Evolutionary conservation across 2,329 filamentous ascomycete species (phyloP).

Genomic region (Colletotrichum brevisporum): DNA sequence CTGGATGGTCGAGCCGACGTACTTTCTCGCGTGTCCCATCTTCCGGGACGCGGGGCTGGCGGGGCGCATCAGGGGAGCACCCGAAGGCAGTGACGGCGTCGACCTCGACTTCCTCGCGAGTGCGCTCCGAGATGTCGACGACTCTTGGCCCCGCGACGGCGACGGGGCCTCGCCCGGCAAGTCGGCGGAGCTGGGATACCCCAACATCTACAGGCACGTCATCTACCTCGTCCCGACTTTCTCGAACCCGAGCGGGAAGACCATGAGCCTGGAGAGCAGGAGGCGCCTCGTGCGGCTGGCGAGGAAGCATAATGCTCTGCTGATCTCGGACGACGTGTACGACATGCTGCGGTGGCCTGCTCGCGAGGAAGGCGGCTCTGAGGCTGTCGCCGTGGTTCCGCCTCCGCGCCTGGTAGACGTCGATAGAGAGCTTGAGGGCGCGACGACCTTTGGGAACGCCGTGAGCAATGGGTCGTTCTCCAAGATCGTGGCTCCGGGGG

Average conservation of each 20-base stretch:
- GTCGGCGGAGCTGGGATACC: conserved; percentile 52
- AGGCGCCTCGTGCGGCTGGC: conserved; percentile 79
- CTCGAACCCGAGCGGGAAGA: conserved; percentile 87
- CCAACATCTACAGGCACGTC: conserved; percentile 87
- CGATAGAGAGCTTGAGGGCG: conserved; percentile 63
- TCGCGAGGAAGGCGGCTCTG: conserved; percentile 26
- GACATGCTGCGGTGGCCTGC: conserved; percentile 86
- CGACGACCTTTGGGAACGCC: conserved; percentile 82
- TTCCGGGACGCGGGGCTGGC: conserved; percentile 48
- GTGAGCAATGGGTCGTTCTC: conserved; percentile 93
- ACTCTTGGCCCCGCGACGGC: conserved; percentile 2
- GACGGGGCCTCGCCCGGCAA: neutral
- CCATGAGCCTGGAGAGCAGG: conserved; percentile 80
- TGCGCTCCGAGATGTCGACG: conserved; percentile 53
- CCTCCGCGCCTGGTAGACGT: conserved; percentile 83
- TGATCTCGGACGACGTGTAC: conserved; percentile 93
- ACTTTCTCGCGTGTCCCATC: conserved; percentile 84
- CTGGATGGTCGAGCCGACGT: conserved; percentile 86
- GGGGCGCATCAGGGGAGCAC: conserved; percentile 73
- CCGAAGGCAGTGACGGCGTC: conserved; percentile 83
- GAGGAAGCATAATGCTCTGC: conserved; percentile 81
- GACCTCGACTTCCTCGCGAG: conserved; percentile 72
- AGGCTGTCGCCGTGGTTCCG: conserved; percentile 63
- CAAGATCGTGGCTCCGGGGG: conserved; percentile 86
- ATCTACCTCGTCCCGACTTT: conserved; percentile 92